Conservation (phyloP, 495 filamentous ascomycete species). For the Neurospora sublineolata region DNA sequence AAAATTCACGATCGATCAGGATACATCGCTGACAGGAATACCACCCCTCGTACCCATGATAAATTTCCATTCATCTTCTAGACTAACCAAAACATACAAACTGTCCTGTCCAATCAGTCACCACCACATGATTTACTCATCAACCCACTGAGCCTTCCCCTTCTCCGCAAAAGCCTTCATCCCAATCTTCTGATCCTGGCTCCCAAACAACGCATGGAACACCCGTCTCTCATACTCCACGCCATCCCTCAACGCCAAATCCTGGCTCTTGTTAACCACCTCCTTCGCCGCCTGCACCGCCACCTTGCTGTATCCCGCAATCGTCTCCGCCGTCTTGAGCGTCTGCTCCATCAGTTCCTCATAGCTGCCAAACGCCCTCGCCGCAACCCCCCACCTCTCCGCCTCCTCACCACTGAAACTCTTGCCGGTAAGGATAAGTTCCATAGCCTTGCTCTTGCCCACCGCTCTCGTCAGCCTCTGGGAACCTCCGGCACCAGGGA, state of each 20-base stretch:
- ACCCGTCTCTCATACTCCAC: slow-evolving; percentile 88
- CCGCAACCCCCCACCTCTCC: slow-evolving; percentile 80
- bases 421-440: slow-evolving; percentile 78
- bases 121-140: slow-evolving; percentile 45
- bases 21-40: not conserved
- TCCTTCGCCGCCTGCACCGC: slow-evolving; percentile 90
- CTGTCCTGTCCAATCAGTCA: not conserved
- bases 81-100: not conserved
- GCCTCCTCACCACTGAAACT: slow-evolving; percentile 74
- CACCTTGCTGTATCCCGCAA: slow-evolving; percentile 69
- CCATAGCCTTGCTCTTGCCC: slow-evolving; percentile 88
- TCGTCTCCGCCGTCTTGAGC: slow-evolving; percentile 73
- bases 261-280: slow-evolving; percentile 95
- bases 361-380: slow-evolving; percentile 66
- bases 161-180: slow-evolving; percentile 95
- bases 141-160: slow-evolving; percentile 81
- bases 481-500: slow-evolving; percentile 84
- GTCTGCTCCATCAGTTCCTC: slow-evolving; percentile 71
- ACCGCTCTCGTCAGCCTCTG: slow-evolving; percentile 82
- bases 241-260: slow-evolving; percentile 74
- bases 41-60: not conserved
- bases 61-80: not conserved
- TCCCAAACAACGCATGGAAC: slow-evolving; percentile 88
- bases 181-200: slow-evolving; percentile 91
- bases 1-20: not conserved